Percentiles rank a stretch among this genome's conserved stretches.
Conservation (phyloP, 768 basidiomycete genomes). For the Suillus clintonianus region DNA sequence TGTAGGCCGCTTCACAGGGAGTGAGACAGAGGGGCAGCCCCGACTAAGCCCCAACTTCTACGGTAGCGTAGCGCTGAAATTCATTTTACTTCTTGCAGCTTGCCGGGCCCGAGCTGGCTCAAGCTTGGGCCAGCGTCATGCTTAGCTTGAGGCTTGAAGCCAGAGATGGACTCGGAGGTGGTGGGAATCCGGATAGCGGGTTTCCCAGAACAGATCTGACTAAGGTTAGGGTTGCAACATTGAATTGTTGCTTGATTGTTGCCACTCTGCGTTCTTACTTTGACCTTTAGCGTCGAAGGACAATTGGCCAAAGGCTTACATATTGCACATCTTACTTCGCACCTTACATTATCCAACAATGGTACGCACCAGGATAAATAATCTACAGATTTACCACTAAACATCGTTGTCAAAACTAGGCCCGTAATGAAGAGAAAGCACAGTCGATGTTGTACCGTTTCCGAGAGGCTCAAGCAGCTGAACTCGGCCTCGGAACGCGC, state of each 20-base stretch:
- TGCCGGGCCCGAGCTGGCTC: too few relatives aligned
- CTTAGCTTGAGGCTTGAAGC: too few relatives aligned
- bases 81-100: too few relatives aligned
- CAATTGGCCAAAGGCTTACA: not conserved
- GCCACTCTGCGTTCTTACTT: too few relatives aligned
- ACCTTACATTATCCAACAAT: not conserved
- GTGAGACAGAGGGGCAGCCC: not conserved
- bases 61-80: too few relatives aligned
- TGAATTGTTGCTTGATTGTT: too few relatives aligned
- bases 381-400: not conserved
- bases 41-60: not conserved
- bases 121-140: too few relatives aligned
- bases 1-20: not conserved
- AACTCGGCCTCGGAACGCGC: slow-evolving; percentile 88
- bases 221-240: not conserved
- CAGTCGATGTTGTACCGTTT: slow-evolving; percentile 96
- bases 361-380: not conserved
- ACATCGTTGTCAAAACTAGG: slow-evolving; percentile 43
- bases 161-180: too few relatives aligned
- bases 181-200: too few relatives aligned
- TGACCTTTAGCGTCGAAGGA: not conserved
- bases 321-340: not conserved
- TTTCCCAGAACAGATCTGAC: too few relatives aligned
- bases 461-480: slow-evolving; percentile 93
- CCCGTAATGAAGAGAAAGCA: slow-evolving; percentile 97